Conservation (phyloP, 2,329 filamentous ascomycete genomes). For the Calonectria hawksworthii region DNA sequence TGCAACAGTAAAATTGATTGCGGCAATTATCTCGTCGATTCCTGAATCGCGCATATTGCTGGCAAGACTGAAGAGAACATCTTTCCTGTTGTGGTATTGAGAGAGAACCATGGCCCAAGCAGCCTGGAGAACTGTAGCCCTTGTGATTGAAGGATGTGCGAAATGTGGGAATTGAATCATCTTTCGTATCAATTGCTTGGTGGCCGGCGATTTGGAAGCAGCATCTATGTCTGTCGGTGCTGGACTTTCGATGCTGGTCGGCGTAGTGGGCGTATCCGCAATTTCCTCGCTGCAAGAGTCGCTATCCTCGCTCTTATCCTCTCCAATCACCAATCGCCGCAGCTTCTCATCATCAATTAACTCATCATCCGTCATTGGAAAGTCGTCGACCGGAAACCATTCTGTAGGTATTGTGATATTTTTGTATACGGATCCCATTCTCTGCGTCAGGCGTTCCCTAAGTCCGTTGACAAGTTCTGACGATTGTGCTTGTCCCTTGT, state of each 20-base stretch:
- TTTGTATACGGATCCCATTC: not conserved
- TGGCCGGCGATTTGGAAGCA: not conserved
- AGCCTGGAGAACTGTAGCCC: not conserved
- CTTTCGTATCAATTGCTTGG: not conserved
- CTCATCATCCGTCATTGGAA: not conserved
- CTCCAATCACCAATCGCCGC: not conserved
- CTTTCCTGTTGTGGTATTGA: not conserved
- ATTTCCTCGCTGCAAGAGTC: not conserved
- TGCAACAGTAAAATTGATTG: not conserved
- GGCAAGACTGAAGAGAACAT: not conserved
- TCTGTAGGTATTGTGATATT: not conserved
- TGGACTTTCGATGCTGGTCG: not conserved
- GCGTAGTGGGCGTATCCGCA: not conserved
- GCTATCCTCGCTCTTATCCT: not conserved
- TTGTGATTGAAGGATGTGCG: not conserved
- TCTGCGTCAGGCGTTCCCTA: not conserved
- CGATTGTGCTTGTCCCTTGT: not conserved
- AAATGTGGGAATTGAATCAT: not conserved
- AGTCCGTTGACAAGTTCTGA: not conserved
- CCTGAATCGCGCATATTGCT: not conserved
- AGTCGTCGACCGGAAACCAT: not conserved
- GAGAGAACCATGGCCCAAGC: not conserved
- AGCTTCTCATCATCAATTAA: not conserved
- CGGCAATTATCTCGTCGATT: not conserved
- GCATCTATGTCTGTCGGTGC: not conserved